Evolutionary conservation across 805 yeast genomes (phyloP).

Genomic region (Wickerhamomyces bisporus): DNA sequence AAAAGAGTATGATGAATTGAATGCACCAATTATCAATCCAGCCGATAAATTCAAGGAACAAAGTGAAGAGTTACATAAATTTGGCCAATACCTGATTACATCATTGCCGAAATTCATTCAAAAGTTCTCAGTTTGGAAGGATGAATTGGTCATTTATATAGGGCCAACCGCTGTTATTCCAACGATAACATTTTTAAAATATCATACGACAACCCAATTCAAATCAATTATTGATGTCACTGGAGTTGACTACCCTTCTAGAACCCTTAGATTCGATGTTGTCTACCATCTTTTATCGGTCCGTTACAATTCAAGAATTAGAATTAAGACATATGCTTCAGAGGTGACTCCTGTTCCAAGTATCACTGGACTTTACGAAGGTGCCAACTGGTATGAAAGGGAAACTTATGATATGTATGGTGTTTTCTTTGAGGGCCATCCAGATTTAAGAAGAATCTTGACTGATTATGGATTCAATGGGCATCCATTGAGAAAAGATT

Average conservation of each 20-base stretch:
- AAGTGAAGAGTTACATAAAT: slow-evolving; percentile 69
- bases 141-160: slow-evolving; percentile 70
- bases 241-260: slow-evolving; percentile 81
- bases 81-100: slow-evolving; percentile 73
- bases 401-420: slow-evolving; percentile 88
- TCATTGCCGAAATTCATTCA: slow-evolving; percentile 79
- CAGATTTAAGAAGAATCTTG: slow-evolving; percentile 83
- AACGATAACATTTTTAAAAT: slow-evolving; percentile 61
- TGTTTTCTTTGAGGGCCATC: slow-evolving; percentile 82
- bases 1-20: slow-evolving; percentile 19
- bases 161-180: slow-evolving; percentile 75
- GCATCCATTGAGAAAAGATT: slow-evolving; percentile 85
- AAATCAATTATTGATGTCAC: slow-evolving; percentile 77
- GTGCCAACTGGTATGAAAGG: slow-evolving; percentile 88
- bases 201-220: slow-evolving; percentile 79
- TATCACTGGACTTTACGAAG: slow-evolving; percentile 63
- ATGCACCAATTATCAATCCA: slow-evolving; percentile 53
- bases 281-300: slow-evolving; percentile 78
- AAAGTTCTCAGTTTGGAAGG: slow-evolving; percentile 87
- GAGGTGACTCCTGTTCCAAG: slow-evolving; percentile 82
- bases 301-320: slow-evolving; percentile 79
- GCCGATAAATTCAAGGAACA: slow-evolving; percentile 67
- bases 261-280: slow-evolving; percentile 81
- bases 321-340: slow-evolving; percentile 84
- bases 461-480: slow-evolving; percentile 93